Evolutionary conservation across 108 stramenopile species (phyloP).

Genomic region (Pseudonitzschia pungens): DNA sequence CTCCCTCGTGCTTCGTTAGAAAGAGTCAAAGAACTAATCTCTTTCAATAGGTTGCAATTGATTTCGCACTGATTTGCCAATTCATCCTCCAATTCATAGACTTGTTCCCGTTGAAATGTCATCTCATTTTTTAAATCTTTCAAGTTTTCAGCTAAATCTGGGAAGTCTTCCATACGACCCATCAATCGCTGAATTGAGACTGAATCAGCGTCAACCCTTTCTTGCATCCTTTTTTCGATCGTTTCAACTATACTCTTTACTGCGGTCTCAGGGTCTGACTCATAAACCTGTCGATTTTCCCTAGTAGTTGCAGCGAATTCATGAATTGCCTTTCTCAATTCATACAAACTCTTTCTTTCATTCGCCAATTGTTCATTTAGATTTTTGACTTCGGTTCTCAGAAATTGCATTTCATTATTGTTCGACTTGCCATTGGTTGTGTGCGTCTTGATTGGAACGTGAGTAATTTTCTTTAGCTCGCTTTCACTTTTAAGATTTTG

Average conservation of each 20-base stretch:
- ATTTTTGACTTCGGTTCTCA: slow-evolving; percentile 17
- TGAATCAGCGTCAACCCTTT: neutral
- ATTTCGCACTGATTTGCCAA: slow-evolving; percentile 35
- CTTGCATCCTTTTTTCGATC: slow-evolving; percentile 12
- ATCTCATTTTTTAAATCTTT: slow-evolving; percentile 28
- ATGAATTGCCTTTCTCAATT: slow-evolving; percentile 7
- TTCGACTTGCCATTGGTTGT: slow-evolving; percentile 1
- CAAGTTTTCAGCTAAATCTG: slow-evolving; percentile 1
- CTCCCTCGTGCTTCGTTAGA: slow-evolving; percentile 5
- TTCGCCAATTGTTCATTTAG: slow-evolving; percentile 16
- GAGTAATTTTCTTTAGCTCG: slow-evolving; percentile 5
- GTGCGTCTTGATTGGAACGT: slow-evolving; percentile 12
- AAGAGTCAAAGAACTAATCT: slow-evolving; percentile 14
- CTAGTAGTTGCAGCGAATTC: slow-evolving; percentile 9
- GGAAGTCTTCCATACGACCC: neutral
- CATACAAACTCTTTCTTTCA: slow-evolving; percentile 18
- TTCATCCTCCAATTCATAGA: slow-evolving; percentile 37
- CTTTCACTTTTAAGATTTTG: slow-evolving; percentile 29
- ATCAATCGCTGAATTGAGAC: slow-evolving; percentile 10
- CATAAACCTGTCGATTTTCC: neutral
- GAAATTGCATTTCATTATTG: slow-evolving; percentile 4
- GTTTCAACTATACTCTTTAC: slow-evolving; percentile 12
- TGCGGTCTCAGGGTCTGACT: neutral
- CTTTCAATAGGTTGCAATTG: slow-evolving; percentile 32
- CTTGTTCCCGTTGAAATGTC: slow-evolving; percentile 21